phyloP scores from a whole-genome alignment of 2,329 filamentous ascomycete genomes.

The Pseudogymnoascus sp. region DNA sequence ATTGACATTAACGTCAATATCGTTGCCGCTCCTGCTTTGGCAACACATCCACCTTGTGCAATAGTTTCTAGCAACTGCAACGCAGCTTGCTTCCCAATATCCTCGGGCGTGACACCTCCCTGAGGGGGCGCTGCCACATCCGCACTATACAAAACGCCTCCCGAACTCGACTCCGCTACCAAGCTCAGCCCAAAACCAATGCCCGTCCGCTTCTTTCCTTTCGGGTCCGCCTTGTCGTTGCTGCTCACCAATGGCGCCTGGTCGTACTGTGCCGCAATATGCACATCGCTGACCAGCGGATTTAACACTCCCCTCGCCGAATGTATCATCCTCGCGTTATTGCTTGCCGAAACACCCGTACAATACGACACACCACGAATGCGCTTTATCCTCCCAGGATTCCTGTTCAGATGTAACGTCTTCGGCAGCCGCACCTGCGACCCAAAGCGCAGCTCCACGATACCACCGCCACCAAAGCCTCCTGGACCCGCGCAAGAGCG shows the following conservation, averaged over 20 bases:
- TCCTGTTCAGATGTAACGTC: constrained; percentile 79
- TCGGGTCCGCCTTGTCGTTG: constrained; percentile 46
- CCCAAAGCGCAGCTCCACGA: constrained; percentile 89
- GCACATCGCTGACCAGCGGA: constrained; percentile 75
- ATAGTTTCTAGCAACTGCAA: constrained; percentile 82
- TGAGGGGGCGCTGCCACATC: constrained; percentile 67
- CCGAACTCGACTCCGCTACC: constrained; percentile 81
- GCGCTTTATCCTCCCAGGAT: constrained; percentile 74
- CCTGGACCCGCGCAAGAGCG: constrained; percentile 68
- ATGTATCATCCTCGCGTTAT: constrained; percentile 94
- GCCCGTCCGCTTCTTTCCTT: constrained; percentile 60
- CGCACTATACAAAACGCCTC: constrained; percentile 76
- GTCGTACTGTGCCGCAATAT: constrained; percentile 76
- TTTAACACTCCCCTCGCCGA: constrained; percentile 82
- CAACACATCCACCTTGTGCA: constrained; percentile 72
- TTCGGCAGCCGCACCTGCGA: constrained; percentile 90
- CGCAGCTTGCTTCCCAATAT: constrained; percentile 80
- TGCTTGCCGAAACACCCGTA: constrained; percentile 82
- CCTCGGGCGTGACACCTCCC: constrained; percentile 80
- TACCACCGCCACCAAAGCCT: constrained; percentile 74
- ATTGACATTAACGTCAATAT: constrained; percentile 91
- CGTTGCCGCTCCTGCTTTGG: constrained; percentile 60
- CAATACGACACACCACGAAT: constrained; percentile 91
- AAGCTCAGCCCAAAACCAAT: constrained; percentile 87
- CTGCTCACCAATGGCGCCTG: constrained; percentile 47